A percentile compares a stretch with the other conserved stretches of the same genome.
Conservation (phyloP, 1,139 yeast genomes). For the Protomyces lactucae-debilis region DNA sequence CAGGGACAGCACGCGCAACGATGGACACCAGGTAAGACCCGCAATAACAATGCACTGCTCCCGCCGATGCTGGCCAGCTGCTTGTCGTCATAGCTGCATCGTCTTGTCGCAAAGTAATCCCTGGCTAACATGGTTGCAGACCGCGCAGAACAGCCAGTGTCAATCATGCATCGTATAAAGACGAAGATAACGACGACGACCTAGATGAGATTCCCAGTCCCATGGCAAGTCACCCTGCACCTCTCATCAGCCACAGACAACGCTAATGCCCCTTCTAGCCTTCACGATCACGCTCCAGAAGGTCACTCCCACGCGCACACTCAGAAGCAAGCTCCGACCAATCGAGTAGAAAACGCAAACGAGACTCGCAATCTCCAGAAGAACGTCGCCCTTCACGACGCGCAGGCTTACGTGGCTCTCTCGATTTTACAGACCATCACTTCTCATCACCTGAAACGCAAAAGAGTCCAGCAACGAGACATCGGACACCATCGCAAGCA, state of each 20-base stretch:
- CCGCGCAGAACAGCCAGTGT: background rate
- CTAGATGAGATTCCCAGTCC: no score
- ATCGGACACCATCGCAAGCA: background rate
- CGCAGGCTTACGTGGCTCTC: constrained; percentile 9
- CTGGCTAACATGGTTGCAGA: background rate
- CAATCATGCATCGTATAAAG: background rate
- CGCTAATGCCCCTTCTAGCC: background rate
- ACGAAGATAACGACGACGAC: background rate
- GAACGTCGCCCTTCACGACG: background rate
- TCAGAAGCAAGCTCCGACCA: background rate
- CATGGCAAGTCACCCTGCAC: background rate
- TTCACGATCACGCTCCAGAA: background rate
- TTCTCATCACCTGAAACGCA: background rate
- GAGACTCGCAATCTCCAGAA: constrained; percentile 19
- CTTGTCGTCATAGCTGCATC: background rate
- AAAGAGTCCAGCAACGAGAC: background rate
- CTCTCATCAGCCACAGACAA: background rate
- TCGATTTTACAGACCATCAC: background rate
- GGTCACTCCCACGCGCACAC: background rate
- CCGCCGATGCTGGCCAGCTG: background rate
- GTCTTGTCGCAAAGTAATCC: background rate
- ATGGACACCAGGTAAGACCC: background rate
- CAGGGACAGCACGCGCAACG: background rate
- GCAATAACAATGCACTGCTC: background rate
- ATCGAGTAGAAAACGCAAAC: constrained; percentile 9